phyloP scores from a whole-genome alignment of 2,329 filamentous ascomycete genomes.

The Aspergillus sojae region DNA sequence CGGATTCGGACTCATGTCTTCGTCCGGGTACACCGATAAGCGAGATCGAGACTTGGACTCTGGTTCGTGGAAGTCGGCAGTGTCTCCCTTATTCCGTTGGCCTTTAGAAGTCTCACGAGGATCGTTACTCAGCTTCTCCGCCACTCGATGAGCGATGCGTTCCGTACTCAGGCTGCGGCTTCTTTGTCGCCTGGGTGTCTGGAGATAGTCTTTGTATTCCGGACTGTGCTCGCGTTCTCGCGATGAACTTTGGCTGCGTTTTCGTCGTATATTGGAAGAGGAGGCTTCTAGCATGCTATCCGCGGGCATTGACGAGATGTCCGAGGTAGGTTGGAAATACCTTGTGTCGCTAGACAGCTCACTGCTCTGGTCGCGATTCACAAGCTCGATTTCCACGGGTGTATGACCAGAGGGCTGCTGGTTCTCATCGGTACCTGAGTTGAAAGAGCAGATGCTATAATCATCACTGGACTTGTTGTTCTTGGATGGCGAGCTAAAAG shows the following conservation, averaged over 20 bases:
- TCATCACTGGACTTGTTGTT: slow-evolving; percentile 57
- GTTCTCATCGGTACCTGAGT: slow-evolving; percentile 77
- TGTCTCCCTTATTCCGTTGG: slow-evolving; percentile 50
- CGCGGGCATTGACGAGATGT: slow-evolving; percentile 82
- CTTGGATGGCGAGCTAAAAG: slow-evolving; percentile 53
- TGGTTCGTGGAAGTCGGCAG: slow-evolving; percentile 48
- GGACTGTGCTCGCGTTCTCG: slow-evolving; percentile 33
- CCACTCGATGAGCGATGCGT: slow-evolving; percentile 68
- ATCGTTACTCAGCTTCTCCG: slow-evolving; percentile 64
- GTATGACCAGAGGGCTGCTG: slow-evolving; percentile 68
- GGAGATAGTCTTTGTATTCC: slow-evolving; percentile 53
- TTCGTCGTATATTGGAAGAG: slow-evolving; percentile 49
- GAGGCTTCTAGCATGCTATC: slow-evolving; percentile 68
- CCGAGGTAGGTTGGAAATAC: slow-evolving; percentile 72
- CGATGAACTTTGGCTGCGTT: slow-evolving; percentile 55
- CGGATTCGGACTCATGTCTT: slow-evolving; percentile 61
- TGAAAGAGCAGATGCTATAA: slow-evolving; percentile 71
- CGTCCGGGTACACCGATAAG: slow-evolving; percentile 57
- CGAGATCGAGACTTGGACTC: slow-evolving; percentile 51
- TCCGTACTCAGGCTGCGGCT: slow-evolving; percentile 69
- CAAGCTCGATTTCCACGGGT: slow-evolving; percentile 88
- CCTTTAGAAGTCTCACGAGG: slow-evolving; percentile 49
- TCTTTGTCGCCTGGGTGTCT: slow-evolving; percentile 60
- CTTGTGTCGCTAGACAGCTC: slow-evolving; percentile 66
- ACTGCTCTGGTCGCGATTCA: slow-evolving; percentile 65